Evolutionary conservation across 805 yeast species (phyloP), one percentile per base, ranked within the genome.

Genomic region (Starmerella bombicola): DNA sequence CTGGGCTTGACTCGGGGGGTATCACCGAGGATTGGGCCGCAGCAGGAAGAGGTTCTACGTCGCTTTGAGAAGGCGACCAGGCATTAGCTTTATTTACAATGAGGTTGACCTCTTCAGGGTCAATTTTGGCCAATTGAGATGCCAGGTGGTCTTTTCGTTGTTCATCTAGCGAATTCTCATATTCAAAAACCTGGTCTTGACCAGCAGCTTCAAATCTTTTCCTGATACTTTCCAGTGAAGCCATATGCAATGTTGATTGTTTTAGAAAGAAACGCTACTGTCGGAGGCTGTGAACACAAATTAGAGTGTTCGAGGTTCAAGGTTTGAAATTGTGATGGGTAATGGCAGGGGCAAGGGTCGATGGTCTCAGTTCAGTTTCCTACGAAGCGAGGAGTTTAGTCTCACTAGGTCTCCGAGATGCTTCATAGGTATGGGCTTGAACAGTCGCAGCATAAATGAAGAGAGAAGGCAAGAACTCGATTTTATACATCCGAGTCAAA

Each of bases 131-230:
- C 21, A 66, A 57, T 53, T 64, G 68, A n/a, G 39, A 30, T 22
- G 54, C 48, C 30, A 65, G 49, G 22, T 44, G n/a, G 2, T 40
- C 31, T 40, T 53, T 45, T 35, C 61, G 56, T 3, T 40, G 42
- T 5, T 33, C 53, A 22, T 47, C 30, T 22, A 65, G 60, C 36
- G 40, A 18, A 48, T 59, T 61, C 51, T 55, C 60, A 44, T 61
- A 62, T 30, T 52, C 49, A 48, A 62, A 63, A 7, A 65, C 68
- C 26, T 66, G 69, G 41, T 48, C 63, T 49, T 65, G 69, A 47
- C 61, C 62, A 12, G 62, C 64, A 2, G 43, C 47, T 23, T 57
- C 55, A 32, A 59, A 54, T 12, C 52, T 58, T 1, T 41, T 40
- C 7, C 40, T 38, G 13, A 51, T 25, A 6, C 25, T 10, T 20